Evolutionary conservation across 768 basidiomycete species (phyloP).

Genomic region (Tulasnella sp.): DNA sequence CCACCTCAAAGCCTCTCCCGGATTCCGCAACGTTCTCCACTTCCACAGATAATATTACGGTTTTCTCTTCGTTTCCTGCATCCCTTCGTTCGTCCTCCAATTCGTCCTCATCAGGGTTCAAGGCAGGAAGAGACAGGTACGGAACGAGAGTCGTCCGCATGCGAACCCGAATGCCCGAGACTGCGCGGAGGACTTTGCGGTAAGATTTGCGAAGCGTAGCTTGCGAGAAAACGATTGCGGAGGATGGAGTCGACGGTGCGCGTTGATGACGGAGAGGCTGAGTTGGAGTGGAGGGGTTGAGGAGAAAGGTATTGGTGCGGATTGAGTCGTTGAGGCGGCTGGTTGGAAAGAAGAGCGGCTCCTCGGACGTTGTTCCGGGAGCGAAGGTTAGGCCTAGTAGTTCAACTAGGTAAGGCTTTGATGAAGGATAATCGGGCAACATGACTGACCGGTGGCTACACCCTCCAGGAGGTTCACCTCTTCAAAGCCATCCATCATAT

Average conservation of each 20-base stretch:
- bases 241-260: slow-evolving; percentile 44
- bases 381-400: slow-evolving; percentile 24
- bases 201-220: slow-evolving; percentile 77
- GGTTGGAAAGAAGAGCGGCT: slow-evolving; percentile 54
- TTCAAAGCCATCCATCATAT: slow-evolving; percentile 47
- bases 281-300: slow-evolving; percentile 42
- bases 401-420: not conserved
- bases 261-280: slow-evolving; percentile 48
- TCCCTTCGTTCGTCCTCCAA: slow-evolving; percentile 42
- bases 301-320: slow-evolving; percentile 55
- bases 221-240: slow-evolving; percentile 40
- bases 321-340: slow-evolving; percentile 65
- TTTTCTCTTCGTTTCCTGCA: slow-evolving; percentile 75
- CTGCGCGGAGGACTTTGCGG: slow-evolving; percentile 69
- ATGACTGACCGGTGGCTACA: slow-evolving; percentile 52
- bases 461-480: slow-evolving; percentile 69
- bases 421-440: slow-evolving; percentile 1
- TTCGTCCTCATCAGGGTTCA: slow-evolving; percentile 34
- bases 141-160: slow-evolving; percentile 96
- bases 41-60: slow-evolving; percentile 86
- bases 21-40: slow-evolving; percentile 76
- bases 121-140: slow-evolving; percentile 59
- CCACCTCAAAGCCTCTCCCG: slow-evolving; percentile 61
- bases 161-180: slow-evolving; percentile 80
- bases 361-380: slow-evolving; percentile 25